phyloP scores from a whole-genome alignment of 1,284 basidiomycete species.

The Sutorius eximius region DNA sequence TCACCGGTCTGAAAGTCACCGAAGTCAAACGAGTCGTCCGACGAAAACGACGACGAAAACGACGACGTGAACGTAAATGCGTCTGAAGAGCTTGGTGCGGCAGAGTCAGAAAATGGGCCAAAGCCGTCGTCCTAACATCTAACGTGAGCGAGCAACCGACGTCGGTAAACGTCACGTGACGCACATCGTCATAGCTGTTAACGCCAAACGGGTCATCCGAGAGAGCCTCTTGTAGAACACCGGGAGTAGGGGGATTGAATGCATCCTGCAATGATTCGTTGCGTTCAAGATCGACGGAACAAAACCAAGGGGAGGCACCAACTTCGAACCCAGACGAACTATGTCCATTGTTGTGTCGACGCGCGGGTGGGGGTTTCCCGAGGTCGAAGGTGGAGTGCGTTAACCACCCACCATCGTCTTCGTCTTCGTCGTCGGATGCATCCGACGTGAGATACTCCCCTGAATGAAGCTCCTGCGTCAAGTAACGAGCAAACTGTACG shows the following conservation, averaged over 20 bases:
- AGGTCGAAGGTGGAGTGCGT: conserved; percentile 70
- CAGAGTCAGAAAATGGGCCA: conserved; percentile 73
- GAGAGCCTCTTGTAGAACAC: conserved; percentile 28
- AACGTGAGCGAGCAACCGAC: conserved; percentile 6
- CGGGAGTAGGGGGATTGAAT: conserved; percentile 45
- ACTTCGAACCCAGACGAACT: conserved; percentile 65
- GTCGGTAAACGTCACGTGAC: conserved; percentile 22
- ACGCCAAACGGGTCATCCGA: conserved; percentile 56
- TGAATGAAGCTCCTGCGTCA: conserved; percentile 69
- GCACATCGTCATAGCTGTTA: conserved; percentile 49
- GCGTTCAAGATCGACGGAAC: conserved; percentile 1
- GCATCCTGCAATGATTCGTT: conserved; percentile 45
- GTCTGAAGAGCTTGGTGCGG: conserved; percentile 48
- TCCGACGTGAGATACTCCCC: conserved; percentile 57
- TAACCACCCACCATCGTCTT: conserved; percentile 74
- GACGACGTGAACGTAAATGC: conserved; percentile 58
- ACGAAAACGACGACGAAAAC: conserved; percentile 56
- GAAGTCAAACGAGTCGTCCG: conserved; percentile 70
- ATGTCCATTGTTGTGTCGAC: conserved; percentile 51
- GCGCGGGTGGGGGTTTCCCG: conserved; percentile 53
- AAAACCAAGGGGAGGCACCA: conserved; percentile 21
- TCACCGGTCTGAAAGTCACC: conserved; percentile 70
- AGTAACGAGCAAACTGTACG: conserved; percentile 68
- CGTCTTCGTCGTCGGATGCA: conserved; percentile 66
- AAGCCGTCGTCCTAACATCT: conserved; percentile 53